These are phyloP conservation scores for Penicillium sp. DNA, from an alignment of 2,329 filamentous ascomycete genomes.

Conservation along the genomic window DNA sequence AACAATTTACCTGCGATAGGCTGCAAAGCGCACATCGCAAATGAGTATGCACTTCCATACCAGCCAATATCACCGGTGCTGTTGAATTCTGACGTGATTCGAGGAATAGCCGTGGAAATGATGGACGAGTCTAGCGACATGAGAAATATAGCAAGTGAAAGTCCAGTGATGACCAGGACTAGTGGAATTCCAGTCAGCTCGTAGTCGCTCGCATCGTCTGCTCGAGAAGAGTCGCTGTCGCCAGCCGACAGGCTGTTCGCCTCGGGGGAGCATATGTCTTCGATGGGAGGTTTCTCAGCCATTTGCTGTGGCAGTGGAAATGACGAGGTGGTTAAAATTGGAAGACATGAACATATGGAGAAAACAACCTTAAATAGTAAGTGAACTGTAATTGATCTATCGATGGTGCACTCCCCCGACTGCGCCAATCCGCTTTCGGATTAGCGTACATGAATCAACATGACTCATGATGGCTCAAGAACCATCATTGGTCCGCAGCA, in stretches of 20 bases:
- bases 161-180: not conserved
- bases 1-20: not conserved
- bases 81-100: not conserved
- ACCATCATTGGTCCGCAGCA: not conserved
- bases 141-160: not conserved
- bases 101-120: not conserved
- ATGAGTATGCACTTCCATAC: not conserved
- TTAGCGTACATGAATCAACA: not conserved
- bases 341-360: not conserved
- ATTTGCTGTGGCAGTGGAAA: not conserved
- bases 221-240: not conserved
- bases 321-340: no score
- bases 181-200: not conserved
- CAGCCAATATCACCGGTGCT: not conserved
- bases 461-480: not conserved
- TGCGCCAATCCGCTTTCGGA: not conserved
- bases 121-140: not conserved
- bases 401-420: not conserved
- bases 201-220: not conserved
- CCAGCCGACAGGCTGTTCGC: not conserved
- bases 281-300: not conserved
- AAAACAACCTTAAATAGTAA: not conserved
- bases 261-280: not conserved
- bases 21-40: not conserved
- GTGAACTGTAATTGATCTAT: not conserved